Percentiles rank a stretch among this genome's conserved stretches.
Evolutionary conservation across 2,329 filamentous ascomycete species (phyloP).

Genomic region (Phialophora chinensis): DNA sequence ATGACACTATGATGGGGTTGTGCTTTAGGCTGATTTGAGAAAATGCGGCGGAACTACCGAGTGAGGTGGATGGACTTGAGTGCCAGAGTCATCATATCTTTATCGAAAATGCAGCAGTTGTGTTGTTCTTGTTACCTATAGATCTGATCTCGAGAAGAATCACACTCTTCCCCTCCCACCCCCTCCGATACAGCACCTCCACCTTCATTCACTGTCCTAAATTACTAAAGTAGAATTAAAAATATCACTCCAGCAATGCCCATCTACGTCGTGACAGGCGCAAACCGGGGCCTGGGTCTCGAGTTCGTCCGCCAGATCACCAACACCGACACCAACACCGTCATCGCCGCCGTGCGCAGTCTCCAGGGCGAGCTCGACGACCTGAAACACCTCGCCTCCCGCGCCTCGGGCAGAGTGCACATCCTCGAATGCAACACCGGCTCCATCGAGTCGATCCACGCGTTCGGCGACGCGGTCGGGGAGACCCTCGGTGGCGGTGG

Average conservation of each 20-base stretch:
- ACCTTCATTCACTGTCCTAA: no score
- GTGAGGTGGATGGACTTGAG: no score
- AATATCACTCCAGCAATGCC: constrained; percentile 16
- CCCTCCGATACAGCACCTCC: not conserved
- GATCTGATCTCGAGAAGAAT: not conserved
- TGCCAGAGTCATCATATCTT: not conserved
- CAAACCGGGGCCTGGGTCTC: constrained; percentile 42
- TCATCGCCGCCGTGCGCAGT: constrained; percentile 30
- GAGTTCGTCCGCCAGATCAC: constrained; percentile 34
- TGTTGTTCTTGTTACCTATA: not conserved
- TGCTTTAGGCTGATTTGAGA: constrained; percentile 5
- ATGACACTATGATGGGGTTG: not conserved
- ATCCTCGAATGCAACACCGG: constrained; percentile 34
- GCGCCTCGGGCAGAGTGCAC: constrained; percentile 18
- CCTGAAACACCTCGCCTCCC: constrained; percentile 17
- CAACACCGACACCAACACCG: constrained; percentile 20
- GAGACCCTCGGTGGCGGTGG: constrained; percentile 4
- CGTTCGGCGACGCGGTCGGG: constrained; percentile 10
- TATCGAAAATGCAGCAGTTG: not conserved
- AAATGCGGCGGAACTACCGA: not conserved
- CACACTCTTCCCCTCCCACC: not conserved
- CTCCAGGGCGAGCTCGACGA: constrained; percentile 20
- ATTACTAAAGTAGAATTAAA: not conserved
- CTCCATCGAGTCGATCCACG: constrained; percentile 23
- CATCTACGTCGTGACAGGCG: constrained; percentile 41